A percentile compares a stretch with the other conserved stretches of the same genome.
Evolutionary conservation across 768 basidiomycete species (phyloP).

Genomic region (Pleurotus citrinopileatus): DNA sequence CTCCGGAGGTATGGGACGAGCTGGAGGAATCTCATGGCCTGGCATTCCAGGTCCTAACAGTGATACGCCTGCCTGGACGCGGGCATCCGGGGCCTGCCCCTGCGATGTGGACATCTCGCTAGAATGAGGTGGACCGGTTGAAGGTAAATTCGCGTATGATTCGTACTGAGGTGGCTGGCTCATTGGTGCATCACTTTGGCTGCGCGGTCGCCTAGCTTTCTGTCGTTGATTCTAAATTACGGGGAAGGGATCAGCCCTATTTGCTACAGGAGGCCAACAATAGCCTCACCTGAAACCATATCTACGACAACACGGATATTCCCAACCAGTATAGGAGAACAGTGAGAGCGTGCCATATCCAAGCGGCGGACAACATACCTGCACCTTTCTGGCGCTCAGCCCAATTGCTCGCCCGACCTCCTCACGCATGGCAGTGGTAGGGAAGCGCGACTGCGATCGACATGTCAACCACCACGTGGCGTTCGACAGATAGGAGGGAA

Average conservation of each 20-base stretch:
- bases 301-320: too few relatives aligned
- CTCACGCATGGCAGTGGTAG: conserved; percentile 83
- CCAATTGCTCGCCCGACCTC: conserved; percentile 85
- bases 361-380: conserved; percentile 48
- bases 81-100: conserved; percentile 24
- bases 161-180: conserved; percentile 61
- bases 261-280: conserved; percentile 14
- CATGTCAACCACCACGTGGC: conserved; percentile 8
- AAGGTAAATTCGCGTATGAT: conserved; percentile 31
- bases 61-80: conserved; percentile 30
- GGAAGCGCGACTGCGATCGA: conserved; percentile 73
- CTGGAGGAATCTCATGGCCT: conserved; percentile 23
- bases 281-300: conserved; percentile 81
- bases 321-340: conserved; percentile 13
- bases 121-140: conserved; percentile 21
- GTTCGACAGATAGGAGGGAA: conserved; percentile 11
- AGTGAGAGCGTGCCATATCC: conserved; percentile 13
- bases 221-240: conserved; percentile 75
- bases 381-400: conserved; percentile 87
- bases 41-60: conserved; percentile 58
- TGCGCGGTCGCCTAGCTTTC: conserved; percentile 77
- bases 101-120: conserved; percentile 2
- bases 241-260: conserved; percentile 12
- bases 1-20: background rate
- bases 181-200: conserved; percentile 51